These are phyloP conservation scores for Hanseniaspora valbyensis DNA, from an alignment of 805 yeast species.

Conservation along the genomic window DNA sequence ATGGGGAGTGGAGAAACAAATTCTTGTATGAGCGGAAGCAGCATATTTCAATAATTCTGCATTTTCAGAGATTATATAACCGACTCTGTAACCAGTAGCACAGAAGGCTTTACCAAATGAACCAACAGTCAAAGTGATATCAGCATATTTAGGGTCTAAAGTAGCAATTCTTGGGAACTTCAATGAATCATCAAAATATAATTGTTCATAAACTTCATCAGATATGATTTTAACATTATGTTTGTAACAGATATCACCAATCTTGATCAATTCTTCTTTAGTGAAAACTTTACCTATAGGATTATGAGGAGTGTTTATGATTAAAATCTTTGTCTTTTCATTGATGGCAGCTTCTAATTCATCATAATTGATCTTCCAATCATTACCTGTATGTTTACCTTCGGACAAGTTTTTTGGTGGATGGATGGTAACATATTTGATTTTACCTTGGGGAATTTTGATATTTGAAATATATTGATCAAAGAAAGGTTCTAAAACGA, in stretches of 20 bases:
- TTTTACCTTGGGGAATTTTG: constrained; percentile 86
- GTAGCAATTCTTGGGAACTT: constrained; percentile 75
- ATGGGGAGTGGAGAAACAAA: constrained; percentile 81
- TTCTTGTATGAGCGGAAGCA: constrained; percentile 83
- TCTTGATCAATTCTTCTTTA: constrained; percentile 55
- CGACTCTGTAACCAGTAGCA: constrained; percentile 99
- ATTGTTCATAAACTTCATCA: constrained; percentile 92
- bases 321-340: constrained; percentile 69
- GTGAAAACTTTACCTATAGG: constrained; percentile 89
- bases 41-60: constrained; percentile 72
- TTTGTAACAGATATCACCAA: constrained; percentile 76
- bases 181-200: constrained; percentile 47
- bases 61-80: constrained; percentile 79
- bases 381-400: constrained; percentile 62
- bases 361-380: constrained; percentile 77
- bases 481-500: constrained; percentile 93
- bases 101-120: constrained; percentile 97
- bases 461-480: constrained; percentile 94
- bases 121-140: constrained; percentile 79
- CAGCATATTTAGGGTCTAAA: constrained; percentile 64
- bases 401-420: constrained; percentile 64
- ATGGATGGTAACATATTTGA: constrained; percentile 72
- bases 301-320: constrained; percentile 89
- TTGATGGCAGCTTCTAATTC: constrained; percentile 64
- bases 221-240: constrained; percentile 73